A percentile compares a stretch with the other conserved stretches of the same genome.
These are phyloP conservation scores for Trichosporon faecale DNA, from an alignment of 1,284 basidiomycete genomes.

Conservation along the genomic window DNA sequence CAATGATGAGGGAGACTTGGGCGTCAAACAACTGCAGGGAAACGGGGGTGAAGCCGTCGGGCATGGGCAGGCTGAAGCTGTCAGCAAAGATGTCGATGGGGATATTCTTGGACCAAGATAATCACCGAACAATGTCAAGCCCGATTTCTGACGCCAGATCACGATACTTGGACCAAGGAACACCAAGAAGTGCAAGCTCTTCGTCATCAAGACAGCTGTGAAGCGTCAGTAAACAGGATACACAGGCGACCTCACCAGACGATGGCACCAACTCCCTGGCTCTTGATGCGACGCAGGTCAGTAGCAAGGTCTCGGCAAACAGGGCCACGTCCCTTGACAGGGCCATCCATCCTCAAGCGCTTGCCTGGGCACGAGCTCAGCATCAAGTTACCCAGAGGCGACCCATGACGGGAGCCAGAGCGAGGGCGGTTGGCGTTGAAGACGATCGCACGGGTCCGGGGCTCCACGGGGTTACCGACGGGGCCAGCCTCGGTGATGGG, in stretches of 20 bases:
- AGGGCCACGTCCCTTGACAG: constrained; percentile 72
- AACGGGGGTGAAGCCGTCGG: constrained; percentile 82
- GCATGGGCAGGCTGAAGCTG: constrained; percentile 70
- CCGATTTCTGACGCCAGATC: constrained; percentile 63
- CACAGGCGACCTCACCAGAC: constrained; percentile 62
- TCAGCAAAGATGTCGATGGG: constrained; percentile 10
- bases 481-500: constrained; percentile 21
- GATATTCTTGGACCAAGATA: constrained; percentile 15
- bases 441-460: constrained; percentile 20
- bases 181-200: constrained; percentile 80
- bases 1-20: constrained; percentile 68
- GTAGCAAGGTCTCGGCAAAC: constrained; percentile 77
- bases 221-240: constrained; percentile 12
- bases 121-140: constrained; percentile 68
- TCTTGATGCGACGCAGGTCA: constrained; percentile 74
- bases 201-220: constrained; percentile 75
- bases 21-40: constrained; percentile 64
- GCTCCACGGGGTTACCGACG: constrained; percentile 16
- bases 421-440: constrained; percentile 19
- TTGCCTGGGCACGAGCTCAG: constrained; percentile 95
- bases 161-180: constrained; percentile 75
- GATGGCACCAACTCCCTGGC: constrained; percentile 72
- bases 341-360: constrained; percentile 82
- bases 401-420: constrained; percentile 26
- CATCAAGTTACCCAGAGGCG: constrained; percentile 76